phyloP scores from a whole-genome alignment of 148 eudicot genomes.

The Dianthus caryophyllus region DNA sequence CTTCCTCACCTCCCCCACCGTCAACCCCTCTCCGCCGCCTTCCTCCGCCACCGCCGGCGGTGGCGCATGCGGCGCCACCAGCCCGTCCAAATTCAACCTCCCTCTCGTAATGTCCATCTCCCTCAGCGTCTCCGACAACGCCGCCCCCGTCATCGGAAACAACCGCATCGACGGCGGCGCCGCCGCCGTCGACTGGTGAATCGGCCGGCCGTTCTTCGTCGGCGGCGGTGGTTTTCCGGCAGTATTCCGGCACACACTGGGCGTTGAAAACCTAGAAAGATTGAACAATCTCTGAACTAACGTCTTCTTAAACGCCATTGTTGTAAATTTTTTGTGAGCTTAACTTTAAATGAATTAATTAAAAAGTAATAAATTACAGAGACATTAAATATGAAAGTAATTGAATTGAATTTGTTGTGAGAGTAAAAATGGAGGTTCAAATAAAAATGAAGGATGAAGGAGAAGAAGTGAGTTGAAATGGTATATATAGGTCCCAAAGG shows the following conservation, averaged over 20 bases:
- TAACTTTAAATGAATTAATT: not conserved
- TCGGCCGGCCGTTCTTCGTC: constrained; percentile 37
- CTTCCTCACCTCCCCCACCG: constrained; percentile 61
- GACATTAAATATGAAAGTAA: not conserved
- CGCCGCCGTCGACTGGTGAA: constrained; percentile 31
- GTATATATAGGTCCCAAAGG: constrained; percentile 38
- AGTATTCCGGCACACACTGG: constrained; percentile 31
- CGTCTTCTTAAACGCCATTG: constrained; percentile 68
- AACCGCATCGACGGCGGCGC: constrained; percentile 17
- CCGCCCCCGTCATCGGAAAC: constrained; percentile 37
- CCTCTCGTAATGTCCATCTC: constrained; percentile 48
- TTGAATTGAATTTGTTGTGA: too few relatives aligned
- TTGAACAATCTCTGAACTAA: constrained; percentile 54
- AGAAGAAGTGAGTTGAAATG: too few relatives aligned
- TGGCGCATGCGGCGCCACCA: constrained; percentile 31
- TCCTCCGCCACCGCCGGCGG: constrained; percentile 8
- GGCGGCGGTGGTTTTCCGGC: constrained; percentile 34
- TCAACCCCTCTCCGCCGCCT: too few relatives aligned
- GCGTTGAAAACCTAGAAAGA: constrained; percentile 35
- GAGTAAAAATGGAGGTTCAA: constrained; percentile 20
- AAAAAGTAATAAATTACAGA: too few relatives aligned
- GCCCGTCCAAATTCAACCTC: constrained; percentile 50
- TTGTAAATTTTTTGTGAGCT: too few relatives aligned
- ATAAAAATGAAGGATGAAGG: not conserved
- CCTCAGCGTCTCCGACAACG: constrained; percentile 41